Evolutionary conservation across 2,329 filamentous ascomycete genomes (phyloP).

Genomic region (Botrytis paeoniae): DNA sequence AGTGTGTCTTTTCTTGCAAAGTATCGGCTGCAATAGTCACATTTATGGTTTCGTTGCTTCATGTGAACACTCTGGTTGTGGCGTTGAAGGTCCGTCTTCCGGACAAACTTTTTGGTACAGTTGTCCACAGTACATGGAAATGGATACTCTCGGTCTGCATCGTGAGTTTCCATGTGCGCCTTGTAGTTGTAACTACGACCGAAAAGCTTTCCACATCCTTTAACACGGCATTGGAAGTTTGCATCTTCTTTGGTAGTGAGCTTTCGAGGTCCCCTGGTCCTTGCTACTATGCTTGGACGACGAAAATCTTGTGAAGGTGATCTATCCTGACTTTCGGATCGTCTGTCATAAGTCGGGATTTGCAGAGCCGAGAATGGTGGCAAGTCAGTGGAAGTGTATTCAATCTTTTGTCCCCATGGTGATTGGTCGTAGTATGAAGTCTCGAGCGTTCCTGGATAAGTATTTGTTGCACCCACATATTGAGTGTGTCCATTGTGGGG

Average conservation of each 20-base stretch:
- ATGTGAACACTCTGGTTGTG: slow-evolving; percentile 68
- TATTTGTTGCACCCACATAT: slow-evolving; percentile 27
- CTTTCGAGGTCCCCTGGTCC: slow-evolving; percentile 44
- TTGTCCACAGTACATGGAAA: slow-evolving; percentile 62
- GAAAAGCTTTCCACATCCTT: slow-evolving; percentile 74
- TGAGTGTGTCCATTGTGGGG: slow-evolving; percentile 30
- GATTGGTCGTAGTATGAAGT: slow-evolving; percentile 33
- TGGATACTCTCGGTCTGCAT: slow-evolving; percentile 67
- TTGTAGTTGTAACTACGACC: slow-evolving; percentile 84
- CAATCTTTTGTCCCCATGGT: slow-evolving; percentile 31
- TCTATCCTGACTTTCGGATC: slow-evolving; percentile 32
- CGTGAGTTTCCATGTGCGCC: slow-evolving; percentile 81
- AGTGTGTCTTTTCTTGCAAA: slow-evolving; percentile 83
- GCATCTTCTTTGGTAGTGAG: slow-evolving; percentile 66
- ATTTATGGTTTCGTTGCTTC: slow-evolving; percentile 67
- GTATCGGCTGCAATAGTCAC: slow-evolving; percentile 64
- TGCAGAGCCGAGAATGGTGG: slow-evolving; percentile 33
- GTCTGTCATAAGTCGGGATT: slow-evolving; percentile 32
- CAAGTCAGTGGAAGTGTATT: slow-evolving; percentile 32
- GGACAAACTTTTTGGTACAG: slow-evolving; percentile 74
- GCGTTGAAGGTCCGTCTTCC: slow-evolving; percentile 73
- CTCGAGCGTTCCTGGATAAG: slow-evolving; percentile 35
- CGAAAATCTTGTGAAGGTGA: slow-evolving; percentile 24
- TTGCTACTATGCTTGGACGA: slow-evolving; percentile 28
- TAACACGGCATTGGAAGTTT: slow-evolving; percentile 65